These are phyloP conservation scores for Aureobasidium sp. DNA, from an alignment of 2,329 filamentous ascomycete species.

Conservation along the genomic window DNA sequence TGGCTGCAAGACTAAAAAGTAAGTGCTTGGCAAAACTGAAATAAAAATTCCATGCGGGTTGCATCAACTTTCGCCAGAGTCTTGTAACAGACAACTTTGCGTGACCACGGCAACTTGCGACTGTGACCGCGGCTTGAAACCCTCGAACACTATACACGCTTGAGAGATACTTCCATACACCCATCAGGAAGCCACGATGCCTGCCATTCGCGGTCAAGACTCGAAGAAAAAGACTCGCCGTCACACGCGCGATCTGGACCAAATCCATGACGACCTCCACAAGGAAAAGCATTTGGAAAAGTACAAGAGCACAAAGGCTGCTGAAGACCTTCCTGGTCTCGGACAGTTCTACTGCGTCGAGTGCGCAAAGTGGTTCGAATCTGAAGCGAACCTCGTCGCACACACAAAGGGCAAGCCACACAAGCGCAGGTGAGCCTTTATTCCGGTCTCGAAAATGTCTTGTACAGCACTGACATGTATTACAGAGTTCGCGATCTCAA, in stretches of 20 bases:
- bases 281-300: constrained; percentile 72
- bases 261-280: constrained; percentile 74
- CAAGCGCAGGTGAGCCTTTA: constrained; percentile 62
- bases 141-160: background rate
- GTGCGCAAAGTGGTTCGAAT: constrained; percentile 96
- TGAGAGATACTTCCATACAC: background rate
- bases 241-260: constrained; percentile 72
- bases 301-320: constrained; percentile 68
- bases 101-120: background rate
- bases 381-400: constrained; percentile 61
- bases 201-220: constrained; percentile 40
- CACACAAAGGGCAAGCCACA: constrained; percentile 88
- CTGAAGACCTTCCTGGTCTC: constrained; percentile 80
- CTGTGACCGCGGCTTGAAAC: background rate
- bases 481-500: constrained; percentile 68
- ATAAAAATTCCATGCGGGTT: background rate
- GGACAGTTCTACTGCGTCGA: constrained; percentile 83
- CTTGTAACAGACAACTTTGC: background rate
- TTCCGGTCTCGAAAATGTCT: background rate
- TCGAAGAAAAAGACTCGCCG: constrained; percentile 42
- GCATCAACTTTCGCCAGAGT: background rate
- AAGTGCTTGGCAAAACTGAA: background rate
- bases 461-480: background rate
- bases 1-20: background rate
- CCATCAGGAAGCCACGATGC: constrained; percentile 29